phyloP scores from a whole-genome alignment of 2,329 filamentous ascomycete genomes.

The Blastomyces emzantsi region DNA sequence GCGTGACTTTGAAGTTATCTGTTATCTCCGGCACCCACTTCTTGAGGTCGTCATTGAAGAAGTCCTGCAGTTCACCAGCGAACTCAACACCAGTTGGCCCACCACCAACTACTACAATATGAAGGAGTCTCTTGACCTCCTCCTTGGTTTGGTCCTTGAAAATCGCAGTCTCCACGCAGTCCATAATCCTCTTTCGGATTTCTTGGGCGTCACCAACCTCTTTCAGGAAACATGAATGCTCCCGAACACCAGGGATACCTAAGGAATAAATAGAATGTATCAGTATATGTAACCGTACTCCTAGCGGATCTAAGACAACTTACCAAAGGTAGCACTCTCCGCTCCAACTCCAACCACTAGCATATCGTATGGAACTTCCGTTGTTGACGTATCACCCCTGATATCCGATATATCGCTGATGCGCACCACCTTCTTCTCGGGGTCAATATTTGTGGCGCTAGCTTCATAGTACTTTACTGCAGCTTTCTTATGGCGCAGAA shows the following conservation, averaged over 20 bases:
- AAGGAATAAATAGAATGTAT: slow-evolving; percentile 5
- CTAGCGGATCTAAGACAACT: slow-evolving; percentile 17
- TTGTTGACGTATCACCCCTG: slow-evolving; percentile 71
- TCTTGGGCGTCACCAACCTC: slow-evolving; percentile 93
- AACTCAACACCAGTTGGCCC: slow-evolving; percentile 97
- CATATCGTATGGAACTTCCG: slow-evolving; percentile 96
- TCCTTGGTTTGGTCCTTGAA: slow-evolving; percentile 91
- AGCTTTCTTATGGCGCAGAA: slow-evolving; percentile 89
- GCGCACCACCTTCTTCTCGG: slow-evolving; percentile 76
- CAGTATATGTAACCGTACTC: not conserved
- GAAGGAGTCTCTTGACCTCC: slow-evolving; percentile 86
- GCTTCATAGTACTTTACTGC: slow-evolving; percentile 96
- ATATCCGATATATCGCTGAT: slow-evolving; percentile 90
- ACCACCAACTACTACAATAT: slow-evolving; percentile 95
- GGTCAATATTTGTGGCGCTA: slow-evolving; percentile 90
- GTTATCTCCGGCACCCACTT: slow-evolving; percentile 96
- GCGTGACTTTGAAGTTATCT: slow-evolving; percentile 91
- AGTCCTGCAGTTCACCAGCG: slow-evolving; percentile 95
- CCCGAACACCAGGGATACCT: slow-evolving; percentile 84
- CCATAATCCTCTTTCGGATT: slow-evolving; percentile 99
- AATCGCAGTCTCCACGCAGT: slow-evolving; percentile 95
- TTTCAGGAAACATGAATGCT: slow-evolving; percentile 97
- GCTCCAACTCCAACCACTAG: slow-evolving; percentile 94
- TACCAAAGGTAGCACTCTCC: slow-evolving; percentile 95
- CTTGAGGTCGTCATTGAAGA: slow-evolving; percentile 96